Evolutionary conservation across 306 rosid genomes (phyloP).

Genomic region (Cyclanthera cordifolia): DNA sequence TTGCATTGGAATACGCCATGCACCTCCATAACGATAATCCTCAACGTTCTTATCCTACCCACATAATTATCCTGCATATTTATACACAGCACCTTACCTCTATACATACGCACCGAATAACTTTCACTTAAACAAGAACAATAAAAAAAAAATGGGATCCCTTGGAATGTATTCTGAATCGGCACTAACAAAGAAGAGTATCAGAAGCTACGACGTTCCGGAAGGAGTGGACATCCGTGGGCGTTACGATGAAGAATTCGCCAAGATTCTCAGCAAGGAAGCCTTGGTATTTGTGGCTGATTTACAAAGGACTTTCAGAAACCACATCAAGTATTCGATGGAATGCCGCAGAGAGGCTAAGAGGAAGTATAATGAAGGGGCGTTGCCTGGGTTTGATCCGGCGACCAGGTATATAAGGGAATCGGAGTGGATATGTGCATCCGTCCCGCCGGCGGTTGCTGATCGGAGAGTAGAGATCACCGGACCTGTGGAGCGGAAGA

Average conservation of each 20-base stretch:
- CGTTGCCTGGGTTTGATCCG: conserved; percentile 56
- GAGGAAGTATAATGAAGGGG: conserved; percentile 58
- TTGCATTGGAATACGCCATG: not conserved
- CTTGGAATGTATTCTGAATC: conserved; percentile 23
- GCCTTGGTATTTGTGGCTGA: conserved; percentile 60
- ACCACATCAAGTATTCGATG: conserved; percentile 52
- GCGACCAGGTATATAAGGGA: conserved; percentile 55
- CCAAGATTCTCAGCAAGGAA: conserved; percentile 54
- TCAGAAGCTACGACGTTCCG: conserved; percentile 45
- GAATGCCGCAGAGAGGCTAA: conserved; percentile 68
- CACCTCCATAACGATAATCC: not conserved
- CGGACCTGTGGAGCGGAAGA: conserved; percentile 80
- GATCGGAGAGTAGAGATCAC: conserved; percentile 90
- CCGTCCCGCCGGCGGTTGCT: conserved; percentile 48
- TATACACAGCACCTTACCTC: not conserved
- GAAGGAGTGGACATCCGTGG: conserved; percentile 68
- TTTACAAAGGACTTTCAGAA: conserved; percentile 64
- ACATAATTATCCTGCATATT: not conserved
- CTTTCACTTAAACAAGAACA: not conserved
- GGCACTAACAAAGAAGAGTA: conserved; percentile 3
- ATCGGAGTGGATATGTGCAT: conserved; percentile 59
- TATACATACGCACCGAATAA: not conserved
- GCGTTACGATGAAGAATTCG: conserved; percentile 52
- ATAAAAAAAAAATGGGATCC: conserved; percentile 18
- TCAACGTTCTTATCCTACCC: conserved; percentile 2